phyloP scores from a whole-genome alignment of 2,329 filamentous ascomycete species.

The Neoascochyta sp. region DNA sequence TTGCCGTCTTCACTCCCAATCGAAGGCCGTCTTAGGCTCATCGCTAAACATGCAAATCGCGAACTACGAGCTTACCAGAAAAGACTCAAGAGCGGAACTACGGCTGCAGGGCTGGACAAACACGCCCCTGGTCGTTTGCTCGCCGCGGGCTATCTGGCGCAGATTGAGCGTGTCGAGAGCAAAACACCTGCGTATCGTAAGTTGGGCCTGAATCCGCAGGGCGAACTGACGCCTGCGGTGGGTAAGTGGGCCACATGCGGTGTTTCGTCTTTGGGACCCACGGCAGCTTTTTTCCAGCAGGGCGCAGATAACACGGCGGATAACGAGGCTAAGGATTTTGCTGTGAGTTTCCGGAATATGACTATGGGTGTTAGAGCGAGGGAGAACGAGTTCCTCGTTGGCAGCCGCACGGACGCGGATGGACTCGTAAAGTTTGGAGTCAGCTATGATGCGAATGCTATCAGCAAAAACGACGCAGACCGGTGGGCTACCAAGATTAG shows the following conservation, averaged over 20 bases:
- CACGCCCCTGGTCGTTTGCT: conserved; percentile 41
- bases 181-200: conserved; percentile 33
- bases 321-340: conserved; percentile 32
- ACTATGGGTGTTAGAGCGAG: conserved; percentile 43
- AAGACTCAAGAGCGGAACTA: conserved; percentile 19
- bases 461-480: conserved; percentile 29
- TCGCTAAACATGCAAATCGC: conserved; percentile 42
- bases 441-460: conserved; percentile 42
- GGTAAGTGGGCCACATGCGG: conserved; percentile 44
- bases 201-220: conserved; percentile 37
- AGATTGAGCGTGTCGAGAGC: conserved; percentile 38
- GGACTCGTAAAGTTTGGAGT: conserved; percentile 39
- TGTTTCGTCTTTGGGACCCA: conserved; percentile 42
- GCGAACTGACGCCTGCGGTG: conserved; percentile 32
- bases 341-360: conserved; percentile 38
- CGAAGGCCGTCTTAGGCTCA: conserved; percentile 38
- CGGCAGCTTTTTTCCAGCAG: conserved; percentile 31
- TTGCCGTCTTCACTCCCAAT: conserved; percentile 34
- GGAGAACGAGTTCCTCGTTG: conserved; percentile 47
- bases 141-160: conserved; percentile 43
- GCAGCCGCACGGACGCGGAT: conserved; percentile 38
- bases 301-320: conserved; percentile 25
- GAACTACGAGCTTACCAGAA: conserved; percentile 47
- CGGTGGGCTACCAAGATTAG: conserved; percentile 32
- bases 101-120: conserved; percentile 25